phyloP scores from a whole-genome alignment of 768 basidiomycete species.

The Termitomyces sp. region DNA sequence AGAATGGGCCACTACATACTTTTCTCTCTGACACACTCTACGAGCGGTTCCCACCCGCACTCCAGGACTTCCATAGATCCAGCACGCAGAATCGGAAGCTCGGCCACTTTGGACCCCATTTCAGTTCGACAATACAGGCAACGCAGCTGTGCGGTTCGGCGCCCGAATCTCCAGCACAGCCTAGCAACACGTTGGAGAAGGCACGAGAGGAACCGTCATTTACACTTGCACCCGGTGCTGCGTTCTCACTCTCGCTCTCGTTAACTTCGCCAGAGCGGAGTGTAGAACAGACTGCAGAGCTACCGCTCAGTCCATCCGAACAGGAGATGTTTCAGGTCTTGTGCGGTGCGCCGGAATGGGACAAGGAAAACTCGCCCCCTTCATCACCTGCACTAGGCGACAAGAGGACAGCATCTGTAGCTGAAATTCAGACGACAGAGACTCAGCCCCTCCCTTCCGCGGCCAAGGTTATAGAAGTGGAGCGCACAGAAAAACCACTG shows the following conservation, averaged over 20 bases:
- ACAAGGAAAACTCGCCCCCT: constrained; percentile 25
- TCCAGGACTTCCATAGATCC: constrained; percentile 51
- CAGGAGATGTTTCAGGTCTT: constrained; percentile 65
- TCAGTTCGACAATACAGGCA: constrained; percentile 45
- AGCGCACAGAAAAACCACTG: constrained; percentile 29
- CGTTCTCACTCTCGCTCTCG: constrained; percentile 11
- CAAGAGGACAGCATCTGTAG: constrained; percentile 4
- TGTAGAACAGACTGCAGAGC: constrained; percentile 18
- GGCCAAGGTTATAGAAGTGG: background rate
- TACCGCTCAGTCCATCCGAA: constrained; percentile 63
- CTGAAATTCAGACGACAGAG: background rate
- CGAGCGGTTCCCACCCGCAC: constrained; percentile 55
- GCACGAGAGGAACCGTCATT: background rate
- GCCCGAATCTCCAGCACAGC: background rate
- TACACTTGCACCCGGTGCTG: background rate
- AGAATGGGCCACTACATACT: constrained; percentile 32
- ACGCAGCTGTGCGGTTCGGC: constrained; percentile 20
- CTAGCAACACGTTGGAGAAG: constrained; percentile 11
- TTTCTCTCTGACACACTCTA: constrained; percentile 62
- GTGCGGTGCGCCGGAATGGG: constrained; percentile 56
- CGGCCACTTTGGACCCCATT: constrained; percentile 61
- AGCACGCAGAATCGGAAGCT: constrained; percentile 42
- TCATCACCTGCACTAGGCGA: constrained; percentile 10
- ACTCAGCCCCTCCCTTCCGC: background rate
- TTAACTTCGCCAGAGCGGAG: constrained; percentile 5